Conservation (phyloP, 495 filamentous ascomycete genomes). For the Staphylotrichum longicolle region DNA sequence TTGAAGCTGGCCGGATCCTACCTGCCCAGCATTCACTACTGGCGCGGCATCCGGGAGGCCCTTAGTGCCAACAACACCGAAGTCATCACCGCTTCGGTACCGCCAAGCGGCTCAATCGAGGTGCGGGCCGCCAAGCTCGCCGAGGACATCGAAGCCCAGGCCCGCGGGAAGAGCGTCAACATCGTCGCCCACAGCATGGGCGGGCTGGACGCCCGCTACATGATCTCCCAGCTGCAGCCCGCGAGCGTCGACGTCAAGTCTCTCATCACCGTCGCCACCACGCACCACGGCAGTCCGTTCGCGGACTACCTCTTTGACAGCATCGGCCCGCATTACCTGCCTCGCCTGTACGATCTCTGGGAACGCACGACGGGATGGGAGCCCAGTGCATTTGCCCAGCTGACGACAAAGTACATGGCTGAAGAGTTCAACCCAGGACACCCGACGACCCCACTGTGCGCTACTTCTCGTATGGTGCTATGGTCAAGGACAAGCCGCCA, state of each 20-base stretch:
- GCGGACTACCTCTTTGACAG: conserved; percentile 78
- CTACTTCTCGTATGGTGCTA: conserved; percentile 92
- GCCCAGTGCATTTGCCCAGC: conserved; percentile 78
- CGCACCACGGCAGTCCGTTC: conserved; percentile 80
- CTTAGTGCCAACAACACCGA: conserved; percentile 67
- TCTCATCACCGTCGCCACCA: conserved; percentile 83
- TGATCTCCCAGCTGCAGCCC: conserved; percentile 78
- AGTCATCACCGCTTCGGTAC: conserved; percentile 79
- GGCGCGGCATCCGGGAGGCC: conserved; percentile 84
- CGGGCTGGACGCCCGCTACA: conserved; percentile 87
- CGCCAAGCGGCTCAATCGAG: conserved; percentile 76
- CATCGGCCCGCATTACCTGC: conserved; percentile 62
- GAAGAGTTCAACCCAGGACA: conserved; percentile 76
- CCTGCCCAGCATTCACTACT: conserved; percentile 81
- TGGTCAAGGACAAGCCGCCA: conserved; percentile 53
- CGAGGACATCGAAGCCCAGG: conserved; percentile 61
- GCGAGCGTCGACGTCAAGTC: conserved; percentile 65
- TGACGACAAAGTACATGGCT: conserved; percentile 78
- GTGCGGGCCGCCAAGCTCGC: conserved; percentile 65
- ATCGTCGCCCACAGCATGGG: conserved; percentile 78
- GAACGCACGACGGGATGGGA: conserved; percentile 63
- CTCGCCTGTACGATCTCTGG: conserved; percentile 67
- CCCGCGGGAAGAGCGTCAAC: conserved; percentile 73
- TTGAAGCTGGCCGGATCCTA: conserved; percentile 66
- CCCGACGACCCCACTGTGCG: conserved; percentile 71